Evolutionary conservation across 169 alveolate species (phyloP).

Genomic region (Plasmodium vinckei): DNA sequence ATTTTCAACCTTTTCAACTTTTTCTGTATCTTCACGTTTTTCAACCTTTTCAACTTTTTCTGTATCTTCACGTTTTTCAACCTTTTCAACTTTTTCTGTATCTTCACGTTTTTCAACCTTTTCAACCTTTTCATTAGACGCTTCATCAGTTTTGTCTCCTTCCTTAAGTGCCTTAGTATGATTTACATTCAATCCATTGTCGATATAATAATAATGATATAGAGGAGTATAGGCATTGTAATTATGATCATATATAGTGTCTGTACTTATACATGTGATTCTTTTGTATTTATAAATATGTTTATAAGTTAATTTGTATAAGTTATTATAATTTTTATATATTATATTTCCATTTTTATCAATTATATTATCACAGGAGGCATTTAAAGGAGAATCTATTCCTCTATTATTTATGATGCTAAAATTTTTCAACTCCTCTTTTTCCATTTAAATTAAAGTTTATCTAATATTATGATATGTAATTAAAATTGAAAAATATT

Average conservation of each 20-base stretch:
- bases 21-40: background rate
- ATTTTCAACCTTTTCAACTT: no score
- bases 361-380: conserved; percentile 46
- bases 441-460: conserved; percentile 23
- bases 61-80: conserved; percentile 1
- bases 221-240: conserved; percentile 44
- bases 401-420: conserved; percentile 27
- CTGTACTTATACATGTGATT: conserved; percentile 46
- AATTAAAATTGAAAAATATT: no score
- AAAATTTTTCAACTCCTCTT: conserved; percentile 26
- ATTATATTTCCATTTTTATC: conserved; percentile 68
- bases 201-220: conserved; percentile 51
- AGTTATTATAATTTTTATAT: conserved; percentile 34
- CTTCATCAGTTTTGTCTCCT: background rate
- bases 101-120: background rate
- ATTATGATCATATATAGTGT: conserved; percentile 34
- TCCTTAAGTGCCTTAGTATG: background rate
- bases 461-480: background rate
- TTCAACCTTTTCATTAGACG: conserved; percentile 6
- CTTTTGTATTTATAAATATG: conserved; percentile 62
- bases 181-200: background rate
- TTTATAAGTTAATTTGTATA: conserved; percentile 51
- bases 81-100: background rate
- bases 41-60: background rate
- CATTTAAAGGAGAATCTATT: conserved; percentile 4